Evolutionary conservation across 352 stramenopile species (phyloP).

Genomic region (Aphanomyces stellatus): DNA sequence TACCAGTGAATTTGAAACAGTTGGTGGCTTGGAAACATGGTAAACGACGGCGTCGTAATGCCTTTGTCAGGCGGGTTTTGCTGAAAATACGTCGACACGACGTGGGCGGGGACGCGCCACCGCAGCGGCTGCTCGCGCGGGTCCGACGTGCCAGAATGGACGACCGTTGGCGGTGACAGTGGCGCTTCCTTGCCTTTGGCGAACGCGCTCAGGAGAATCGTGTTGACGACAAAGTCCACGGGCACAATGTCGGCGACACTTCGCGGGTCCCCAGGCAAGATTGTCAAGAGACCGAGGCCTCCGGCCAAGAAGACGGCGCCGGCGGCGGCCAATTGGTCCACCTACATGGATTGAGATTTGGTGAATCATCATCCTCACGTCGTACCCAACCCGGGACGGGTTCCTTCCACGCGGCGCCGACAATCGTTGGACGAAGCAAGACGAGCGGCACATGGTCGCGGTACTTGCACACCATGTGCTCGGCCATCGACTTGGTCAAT

Average conservation of each 20-base stretch:
- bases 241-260: conserved; percentile 80
- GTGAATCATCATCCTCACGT: too few species aligned
- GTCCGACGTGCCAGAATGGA: conserved; percentile 71
- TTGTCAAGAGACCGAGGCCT: conserved; percentile 69
- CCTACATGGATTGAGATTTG: too few species aligned
- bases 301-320: conserved; percentile 72
- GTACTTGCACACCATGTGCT: conserved; percentile 57
- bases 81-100: conserved; percentile 57
- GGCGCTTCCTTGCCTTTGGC: conserved; percentile 23
- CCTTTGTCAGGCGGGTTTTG: conserved; percentile 50
- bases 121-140: conserved; percentile 66
- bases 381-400: conserved; percentile 61
- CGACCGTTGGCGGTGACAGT: conserved; percentile 35
- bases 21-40: conserved; percentile 72
- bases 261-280: conserved; percentile 64
- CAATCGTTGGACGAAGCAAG: conserved; percentile 79
- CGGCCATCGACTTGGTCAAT: conserved; percentile 83
- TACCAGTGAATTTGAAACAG: conserved; percentile 76
- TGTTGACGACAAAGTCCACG: conserved; percentile 74
- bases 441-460: conserved; percentile 46
- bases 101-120: conserved; percentile 57
- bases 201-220: conserved; percentile 47
- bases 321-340: conserved; percentile 68
- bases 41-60: conserved; percentile 53
- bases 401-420: conserved; percentile 80